Conservation (phyloP, 2,329 filamentous ascomycete species). For the Diaporthe ilicicola region DNA sequence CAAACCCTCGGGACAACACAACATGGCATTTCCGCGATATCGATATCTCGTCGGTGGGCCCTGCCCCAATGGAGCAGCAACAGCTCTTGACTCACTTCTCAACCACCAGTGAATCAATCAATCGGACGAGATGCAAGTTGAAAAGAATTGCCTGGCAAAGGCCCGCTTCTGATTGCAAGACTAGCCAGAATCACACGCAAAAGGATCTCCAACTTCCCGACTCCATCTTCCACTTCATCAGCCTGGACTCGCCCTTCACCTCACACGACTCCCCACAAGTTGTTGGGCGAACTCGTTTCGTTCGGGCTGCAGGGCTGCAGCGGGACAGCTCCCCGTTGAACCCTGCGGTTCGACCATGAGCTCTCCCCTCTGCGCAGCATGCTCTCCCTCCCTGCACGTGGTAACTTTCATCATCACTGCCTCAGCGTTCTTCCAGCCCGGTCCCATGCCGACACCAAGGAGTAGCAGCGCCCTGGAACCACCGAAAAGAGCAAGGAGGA, state of each 20-base stretch:
- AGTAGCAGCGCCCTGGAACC: too few relatives aligned
- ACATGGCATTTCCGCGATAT: constrained; percentile 20
- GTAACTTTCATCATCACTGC: too few relatives aligned
- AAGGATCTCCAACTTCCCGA: neutral
- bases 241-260: neutral
- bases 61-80: neutral
- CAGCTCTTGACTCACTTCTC: neutral
- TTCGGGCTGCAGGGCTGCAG: neutral
- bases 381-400: too few relatives aligned
- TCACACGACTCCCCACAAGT: neutral
- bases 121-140: neutral
- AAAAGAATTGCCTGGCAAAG: neutral
- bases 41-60: neutral
- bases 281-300: neutral
- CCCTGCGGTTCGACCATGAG: neutral
- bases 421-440: too few relatives aligned
- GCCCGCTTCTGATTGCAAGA: constrained; percentile 6
- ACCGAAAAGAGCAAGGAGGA: too few relatives aligned
- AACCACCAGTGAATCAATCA: neutral
- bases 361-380: neutral
- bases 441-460: too few relatives aligned
- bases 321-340: neutral
- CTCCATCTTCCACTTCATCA: neutral
- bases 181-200: neutral
- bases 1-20: neutral